phyloP scores from a whole-genome alignment of 2,329 filamentous ascomycete species.

The Pyrenochaeta sp. region DNA sequence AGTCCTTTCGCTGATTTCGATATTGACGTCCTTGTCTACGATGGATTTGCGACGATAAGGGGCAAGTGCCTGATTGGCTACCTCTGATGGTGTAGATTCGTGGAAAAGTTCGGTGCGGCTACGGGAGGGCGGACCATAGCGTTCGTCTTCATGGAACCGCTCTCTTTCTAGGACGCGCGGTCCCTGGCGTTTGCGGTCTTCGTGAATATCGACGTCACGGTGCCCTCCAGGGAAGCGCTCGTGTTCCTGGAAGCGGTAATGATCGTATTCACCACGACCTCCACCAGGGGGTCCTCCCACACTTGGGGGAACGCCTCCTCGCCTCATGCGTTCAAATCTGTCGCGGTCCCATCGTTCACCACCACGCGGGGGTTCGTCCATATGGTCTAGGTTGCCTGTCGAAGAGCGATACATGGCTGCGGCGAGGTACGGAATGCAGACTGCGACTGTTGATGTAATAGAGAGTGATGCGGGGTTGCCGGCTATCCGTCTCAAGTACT shows the following conservation, averaged over 20 bases:
- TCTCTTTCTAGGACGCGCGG: constrained; percentile 56
- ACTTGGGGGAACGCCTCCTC: constrained; percentile 53
- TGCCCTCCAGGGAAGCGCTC: constrained; percentile 51
- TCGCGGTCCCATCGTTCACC: constrained; percentile 59
- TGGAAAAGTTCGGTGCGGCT: constrained; percentile 56
- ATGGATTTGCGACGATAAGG: constrained; percentile 67
- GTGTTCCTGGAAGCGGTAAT: constrained; percentile 53
- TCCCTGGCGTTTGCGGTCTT: constrained; percentile 52
- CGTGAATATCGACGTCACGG: constrained; percentile 53
- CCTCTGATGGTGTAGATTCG: constrained; percentile 55
- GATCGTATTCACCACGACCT: constrained; percentile 44
- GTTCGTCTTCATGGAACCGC: constrained; percentile 64
- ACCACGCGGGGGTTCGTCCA: constrained; percentile 46
- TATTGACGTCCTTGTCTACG: constrained; percentile 63
- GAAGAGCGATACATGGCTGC: constrained; percentile 48
- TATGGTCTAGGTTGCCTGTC: constrained; percentile 53
- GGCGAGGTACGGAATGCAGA: constrained; percentile 6
- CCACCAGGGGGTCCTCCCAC: constrained; percentile 37
- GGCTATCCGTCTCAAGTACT: constrained; percentile 11
- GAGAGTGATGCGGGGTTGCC: constrained; percentile 27
- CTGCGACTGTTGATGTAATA: constrained; percentile 16
- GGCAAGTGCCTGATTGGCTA: constrained; percentile 61
- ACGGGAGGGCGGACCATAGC: constrained; percentile 46
- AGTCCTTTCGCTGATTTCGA: constrained; percentile 49
- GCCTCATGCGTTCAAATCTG: constrained; percentile 56